These are phyloP conservation scores for Deuterostichococcus epilithicus DNA, from an alignment of 139 green algal genomes.

Conservation along the genomic window DNA sequence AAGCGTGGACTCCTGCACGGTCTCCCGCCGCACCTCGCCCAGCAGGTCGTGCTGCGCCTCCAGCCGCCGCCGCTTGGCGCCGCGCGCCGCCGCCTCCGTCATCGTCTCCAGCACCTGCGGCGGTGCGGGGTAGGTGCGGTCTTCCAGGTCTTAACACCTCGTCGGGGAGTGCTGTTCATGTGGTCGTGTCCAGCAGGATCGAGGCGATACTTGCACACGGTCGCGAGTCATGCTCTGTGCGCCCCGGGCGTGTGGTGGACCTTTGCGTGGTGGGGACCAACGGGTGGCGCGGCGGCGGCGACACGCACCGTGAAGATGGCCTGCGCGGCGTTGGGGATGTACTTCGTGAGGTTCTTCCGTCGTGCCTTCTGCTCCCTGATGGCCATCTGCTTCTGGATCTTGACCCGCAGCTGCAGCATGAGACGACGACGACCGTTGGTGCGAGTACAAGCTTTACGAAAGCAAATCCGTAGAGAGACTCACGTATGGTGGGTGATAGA, in stretches of 20 bases:
- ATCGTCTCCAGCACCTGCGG: slow-evolving; percentile 9
- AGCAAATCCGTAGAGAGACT: neutral
- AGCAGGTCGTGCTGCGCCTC: slow-evolving; percentile 49
- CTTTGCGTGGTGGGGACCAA: too few relatives aligned
- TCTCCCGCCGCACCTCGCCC: slow-evolving; percentile 37
- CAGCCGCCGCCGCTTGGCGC: slow-evolving; percentile 49
- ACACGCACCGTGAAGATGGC: slow-evolving; percentile 47
- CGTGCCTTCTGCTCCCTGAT: slow-evolving; percentile 75
- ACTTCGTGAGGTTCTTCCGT: slow-evolving; percentile 87
- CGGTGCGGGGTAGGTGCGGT: neutral
- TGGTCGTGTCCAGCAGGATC: too few relatives aligned
- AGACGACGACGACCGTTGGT: neutral
- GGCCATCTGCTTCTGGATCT: slow-evolving; percentile 75
- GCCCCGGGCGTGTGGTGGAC: too few relatives aligned
- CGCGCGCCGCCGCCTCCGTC: slow-evolving; percentile 4
- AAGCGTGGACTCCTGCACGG: slow-evolving; percentile 57
- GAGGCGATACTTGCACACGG: slow-evolving; percentile 29
- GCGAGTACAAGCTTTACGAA: neutral
- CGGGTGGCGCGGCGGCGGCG: too few relatives aligned
- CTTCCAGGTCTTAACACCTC: neutral
- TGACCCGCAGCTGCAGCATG: slow-evolving; percentile 62
- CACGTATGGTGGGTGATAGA: neutral
- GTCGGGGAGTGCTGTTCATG: neutral
- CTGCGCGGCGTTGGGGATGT: slow-evolving; percentile 82
- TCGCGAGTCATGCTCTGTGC: too few relatives aligned